Evolutionary conservation across 1,284 basidiomycete genomes (phyloP).

Genomic region (Cerioporus squamosus): DNA sequence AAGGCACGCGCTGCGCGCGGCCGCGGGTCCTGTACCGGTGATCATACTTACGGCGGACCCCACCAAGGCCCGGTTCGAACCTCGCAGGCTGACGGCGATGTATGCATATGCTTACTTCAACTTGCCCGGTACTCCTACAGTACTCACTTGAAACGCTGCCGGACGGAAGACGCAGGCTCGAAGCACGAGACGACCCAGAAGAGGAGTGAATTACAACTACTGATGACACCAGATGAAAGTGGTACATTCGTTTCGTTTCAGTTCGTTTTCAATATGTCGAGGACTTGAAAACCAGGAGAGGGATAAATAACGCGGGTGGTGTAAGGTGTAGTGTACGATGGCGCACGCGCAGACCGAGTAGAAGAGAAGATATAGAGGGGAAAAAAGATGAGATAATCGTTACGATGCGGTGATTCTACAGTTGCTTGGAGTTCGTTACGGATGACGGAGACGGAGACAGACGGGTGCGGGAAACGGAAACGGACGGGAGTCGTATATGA

Average conservation of each 20-base stretch:
- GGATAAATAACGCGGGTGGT: neutral
- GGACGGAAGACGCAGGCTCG: neutral
- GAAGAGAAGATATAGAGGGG: neutral
- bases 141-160: too few species aligned
- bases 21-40: too few species aligned
- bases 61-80: too few species aligned
- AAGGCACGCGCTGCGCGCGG: too few species aligned
- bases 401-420: constrained; percentile 14
- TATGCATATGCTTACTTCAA: too few species aligned
- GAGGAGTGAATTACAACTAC: neutral
- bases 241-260: neutral
- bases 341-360: neutral
- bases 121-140: too few species aligned
- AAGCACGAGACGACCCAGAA: too few species aligned
- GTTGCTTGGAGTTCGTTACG: neutral
- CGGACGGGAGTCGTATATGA: neutral
- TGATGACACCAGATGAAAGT: neutral
- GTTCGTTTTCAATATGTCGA: too few species aligned
- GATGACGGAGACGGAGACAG: neutral
- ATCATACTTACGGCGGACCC: too few species aligned
- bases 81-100: too few species aligned
- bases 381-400: neutral
- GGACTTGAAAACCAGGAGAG: neutral
- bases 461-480: too few species aligned
- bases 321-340: neutral